Base-by-base conservation (phyloP, 2,329 filamentous ascomycete genomes). In the Trichoderma atroviride region DNA sequence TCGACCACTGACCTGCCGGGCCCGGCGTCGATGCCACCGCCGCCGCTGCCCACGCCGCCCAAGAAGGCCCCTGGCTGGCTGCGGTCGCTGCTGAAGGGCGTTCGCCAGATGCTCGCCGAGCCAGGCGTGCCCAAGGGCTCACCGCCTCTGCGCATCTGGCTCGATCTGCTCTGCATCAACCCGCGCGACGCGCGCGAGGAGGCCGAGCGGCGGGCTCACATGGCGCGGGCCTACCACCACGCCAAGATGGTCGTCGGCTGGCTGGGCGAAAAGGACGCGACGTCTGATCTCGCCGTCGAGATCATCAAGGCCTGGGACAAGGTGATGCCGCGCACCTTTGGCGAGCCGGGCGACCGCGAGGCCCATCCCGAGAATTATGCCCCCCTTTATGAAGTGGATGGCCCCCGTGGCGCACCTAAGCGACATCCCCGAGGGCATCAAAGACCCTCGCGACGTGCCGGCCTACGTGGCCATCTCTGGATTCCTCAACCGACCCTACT, bases 201-300 rank as follows among this genome's bases (percentile, higher is more conserved):
- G 69, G 65, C 72, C 11, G 74, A 75, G 53, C 74, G 75, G 58
- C 73, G 75, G 50, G 61, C 74, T 31, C 74, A 75, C 67, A 76
- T 78, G 76, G 71, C 73, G 43, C 72, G 72, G 50, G 73, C 77
- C 43, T 78, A 78, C 57, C 74, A 74, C 35, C 71, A 72, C 37
- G 76, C 76, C n/a, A 73, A 76, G 65, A 74, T 78, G 58, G 78
- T 79, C 29, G 75, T 79, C 14, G 77, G 78, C 29, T 79, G 77
- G 77, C 62, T 79, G 37, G 77, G 77, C 31, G 70, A 73, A 27
- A 78, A 77, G 72, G 70, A 68, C 55, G 73, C 73, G 31, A 73
- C 75, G 22, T 77, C 78, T 1, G 75, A 76, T 35, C 58, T 71
- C 5, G 77, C 73, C 14, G 73, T 78, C 37, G 69, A 71, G 5